Percentiles rank a stretch among this genome's conserved stretches.
Conservation (phyloP, 352 stramenopile species). For the Phytophthora sp. region DNA sequence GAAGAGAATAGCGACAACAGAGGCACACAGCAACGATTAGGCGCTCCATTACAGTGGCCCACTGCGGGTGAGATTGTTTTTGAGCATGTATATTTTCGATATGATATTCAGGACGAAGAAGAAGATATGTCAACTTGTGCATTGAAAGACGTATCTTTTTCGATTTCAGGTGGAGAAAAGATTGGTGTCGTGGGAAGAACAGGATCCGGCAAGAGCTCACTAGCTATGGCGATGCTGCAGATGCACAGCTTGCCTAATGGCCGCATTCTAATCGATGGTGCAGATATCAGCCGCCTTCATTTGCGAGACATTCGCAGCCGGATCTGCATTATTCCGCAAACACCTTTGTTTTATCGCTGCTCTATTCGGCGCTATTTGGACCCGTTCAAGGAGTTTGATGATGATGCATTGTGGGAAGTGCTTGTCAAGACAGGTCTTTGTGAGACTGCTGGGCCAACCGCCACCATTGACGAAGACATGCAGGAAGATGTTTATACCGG, state of each 20-base stretch:
- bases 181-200: slow-evolving; percentile 64
- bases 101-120: slow-evolving; percentile 49
- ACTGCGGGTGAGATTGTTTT: slow-evolving; percentile 73
- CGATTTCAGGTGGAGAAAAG: slow-evolving; percentile 50
- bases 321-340: slow-evolving; percentile 82
- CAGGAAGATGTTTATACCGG: slow-evolving; percentile 39
- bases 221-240: slow-evolving; percentile 64
- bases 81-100: slow-evolving; percentile 82
- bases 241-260: slow-evolving; percentile 51
- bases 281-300: slow-evolving; percentile 68
- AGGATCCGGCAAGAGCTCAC: slow-evolving; percentile 62
- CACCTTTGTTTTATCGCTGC: slow-evolving; percentile 93
- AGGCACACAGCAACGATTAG: background rate
- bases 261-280: slow-evolving; percentile 89
- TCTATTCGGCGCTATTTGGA: slow-evolving; percentile 93
- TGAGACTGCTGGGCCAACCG: slow-evolving; percentile 73
- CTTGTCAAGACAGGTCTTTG: slow-evolving; percentile 49
- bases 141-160: slow-evolving; percentile 58
- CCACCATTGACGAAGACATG: slow-evolving; percentile 49
- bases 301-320: slow-evolving; percentile 51
- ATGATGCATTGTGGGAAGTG: slow-evolving; percentile 60
- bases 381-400: slow-evolving; percentile 83
- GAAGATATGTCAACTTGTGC: slow-evolving; percentile 41
- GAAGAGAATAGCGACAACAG: slow-evolving; percentile 29
- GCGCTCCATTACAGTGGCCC: slow-evolving; percentile 62